Conservation (phyloP, 371 early-diverging fungal species). For the Blastocladiella emersonii region DNA sequence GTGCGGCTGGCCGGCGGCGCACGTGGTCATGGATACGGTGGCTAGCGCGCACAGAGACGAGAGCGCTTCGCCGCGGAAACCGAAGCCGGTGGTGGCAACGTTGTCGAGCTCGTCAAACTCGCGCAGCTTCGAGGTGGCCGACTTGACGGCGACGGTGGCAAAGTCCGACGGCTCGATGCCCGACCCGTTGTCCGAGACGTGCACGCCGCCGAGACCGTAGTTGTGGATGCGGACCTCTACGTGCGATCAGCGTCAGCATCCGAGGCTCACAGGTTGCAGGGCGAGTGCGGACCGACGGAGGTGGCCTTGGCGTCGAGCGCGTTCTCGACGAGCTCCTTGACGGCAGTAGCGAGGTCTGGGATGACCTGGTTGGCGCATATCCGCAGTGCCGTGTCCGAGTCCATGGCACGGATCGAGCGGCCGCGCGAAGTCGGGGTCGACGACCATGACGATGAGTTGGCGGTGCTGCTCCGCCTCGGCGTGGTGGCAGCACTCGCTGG, state of each 20-base stretch:
- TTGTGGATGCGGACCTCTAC: constrained; percentile 67
- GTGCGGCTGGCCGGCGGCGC: constrained; percentile 36
- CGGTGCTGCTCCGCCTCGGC: no score
- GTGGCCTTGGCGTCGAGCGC: constrained; percentile 86
- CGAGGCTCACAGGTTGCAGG: no score
- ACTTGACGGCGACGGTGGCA: constrained; percentile 36
- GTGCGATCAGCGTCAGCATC: background rate
- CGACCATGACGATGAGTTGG: no score
- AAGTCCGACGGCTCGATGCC: constrained; percentile 51
- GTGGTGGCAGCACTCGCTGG: no score
- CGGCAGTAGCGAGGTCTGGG: constrained; percentile 66
- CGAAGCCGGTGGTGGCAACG: constrained; percentile 43
- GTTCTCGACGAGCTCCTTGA: constrained; percentile 97
- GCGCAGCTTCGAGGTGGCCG: constrained; percentile 66
- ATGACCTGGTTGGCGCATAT: constrained; percentile 89
- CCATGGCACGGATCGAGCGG: no score
- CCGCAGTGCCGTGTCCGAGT: constrained; percentile 34
- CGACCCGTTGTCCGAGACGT: constrained; percentile 72
- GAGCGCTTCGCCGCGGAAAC: constrained; percentile 77
- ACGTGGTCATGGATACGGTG: constrained; percentile 43
- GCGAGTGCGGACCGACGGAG: constrained; percentile 44
- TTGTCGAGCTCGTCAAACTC: constrained; percentile 50
- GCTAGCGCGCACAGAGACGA: constrained; percentile 59
- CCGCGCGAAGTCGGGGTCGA: no score
- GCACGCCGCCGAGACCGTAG: constrained; percentile 54